Base-by-base conservation (phyloP, 257 asterid species). In the Ligustrum vulgare region DNA sequence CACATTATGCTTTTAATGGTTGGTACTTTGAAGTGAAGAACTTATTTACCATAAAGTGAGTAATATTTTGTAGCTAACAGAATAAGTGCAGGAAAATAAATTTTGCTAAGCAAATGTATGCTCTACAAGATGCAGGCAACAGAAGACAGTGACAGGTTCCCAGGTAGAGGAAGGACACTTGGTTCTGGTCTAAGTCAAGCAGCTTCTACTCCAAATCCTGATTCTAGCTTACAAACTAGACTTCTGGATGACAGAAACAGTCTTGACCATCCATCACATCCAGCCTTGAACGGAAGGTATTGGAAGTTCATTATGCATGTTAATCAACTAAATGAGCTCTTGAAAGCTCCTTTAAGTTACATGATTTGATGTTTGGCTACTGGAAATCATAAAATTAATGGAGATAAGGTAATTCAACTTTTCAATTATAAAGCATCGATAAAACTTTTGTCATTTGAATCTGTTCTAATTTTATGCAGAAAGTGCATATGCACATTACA, bases 81-180 rank as follows among this genome's bases (percentile, higher is more conserved):
- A 72, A 23, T 70, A 36, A 47, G 15, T 15, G 15, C 13, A 67
- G 37, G 69, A 23, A 72, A 23, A 66, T 69, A 60, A 68, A 66
- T 22, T 75, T 68, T 73, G 45, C 69, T 83, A 60, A 78, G 69
- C 70, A 54, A 69, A 56, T 75, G 1, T 65, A 72, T 58, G 67
- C 39, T 39, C 54, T 41, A 47, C 60, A 63, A 66, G 28, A 76
- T 85, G 85, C 91, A 86, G 91, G 45, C 93, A 72, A 76, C 82
- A 39, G 83, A 84, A 79, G 88, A 79, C n/a, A 74, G 66, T 71
- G 82, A 77, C 78, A 86, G 97, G 81, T 93, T 91, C 86, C 98
- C 97, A 33, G 98, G 98, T 79, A 82, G 86, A 69, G 98, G 89
- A 64, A 90, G 98, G 82, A 67, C 96, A 16, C 87, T 93, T 47